Evolutionary conservation across 805 yeast genomes (phyloP).

Genomic region (Babjeviella inositovora): DNA sequence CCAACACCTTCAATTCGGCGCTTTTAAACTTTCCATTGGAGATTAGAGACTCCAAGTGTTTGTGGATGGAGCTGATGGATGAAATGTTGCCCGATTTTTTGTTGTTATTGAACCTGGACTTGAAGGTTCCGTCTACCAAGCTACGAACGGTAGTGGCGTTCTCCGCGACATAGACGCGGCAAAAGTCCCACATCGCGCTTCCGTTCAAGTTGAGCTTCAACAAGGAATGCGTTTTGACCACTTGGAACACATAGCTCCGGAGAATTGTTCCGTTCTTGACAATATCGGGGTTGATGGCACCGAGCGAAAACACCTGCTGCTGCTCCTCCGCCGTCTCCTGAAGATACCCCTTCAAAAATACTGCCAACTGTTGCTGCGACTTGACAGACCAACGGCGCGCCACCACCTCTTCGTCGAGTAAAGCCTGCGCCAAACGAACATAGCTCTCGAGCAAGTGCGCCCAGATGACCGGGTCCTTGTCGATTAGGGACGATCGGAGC

Average conservation of each 20-base stretch:
- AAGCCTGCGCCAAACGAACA: constrained; percentile 30
- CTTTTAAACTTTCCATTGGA: constrained; percentile 26
- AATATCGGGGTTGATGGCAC: constrained; percentile 60
- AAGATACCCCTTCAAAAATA: constrained; percentile 40
- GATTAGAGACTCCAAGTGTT: constrained; percentile 28
- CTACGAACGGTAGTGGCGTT: constrained; percentile 28
- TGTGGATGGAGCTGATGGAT: constrained; percentile 28
- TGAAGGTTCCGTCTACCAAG: constrained; percentile 36
- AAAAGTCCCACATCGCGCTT: constrained; percentile 49
- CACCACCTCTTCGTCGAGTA: constrained; percentile 18
- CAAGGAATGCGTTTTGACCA: constrained; percentile 34
- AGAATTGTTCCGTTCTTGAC: constrained; percentile 29
- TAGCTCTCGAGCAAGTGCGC: constrained; percentile 54
- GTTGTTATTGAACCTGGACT: constrained; percentile 27
- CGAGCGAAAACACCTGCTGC: constrained; percentile 47
- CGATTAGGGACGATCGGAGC: constrained; percentile 60
- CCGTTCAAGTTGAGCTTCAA: constrained; percentile 41
- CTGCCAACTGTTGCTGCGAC: constrained; percentile 40
- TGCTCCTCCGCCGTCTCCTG: constrained; percentile 47
- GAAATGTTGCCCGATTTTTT: constrained; percentile 32
- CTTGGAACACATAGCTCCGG: constrained; percentile 30
- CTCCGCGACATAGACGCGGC: constrained; percentile 30
- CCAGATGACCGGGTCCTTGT: constrained; percentile 78
- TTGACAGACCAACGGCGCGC: constrained; percentile 24
- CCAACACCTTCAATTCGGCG: constrained; percentile 27